Conservation (phyloP, 805 yeast genomes). For the Pichia nanzhaoensis region DNA sequence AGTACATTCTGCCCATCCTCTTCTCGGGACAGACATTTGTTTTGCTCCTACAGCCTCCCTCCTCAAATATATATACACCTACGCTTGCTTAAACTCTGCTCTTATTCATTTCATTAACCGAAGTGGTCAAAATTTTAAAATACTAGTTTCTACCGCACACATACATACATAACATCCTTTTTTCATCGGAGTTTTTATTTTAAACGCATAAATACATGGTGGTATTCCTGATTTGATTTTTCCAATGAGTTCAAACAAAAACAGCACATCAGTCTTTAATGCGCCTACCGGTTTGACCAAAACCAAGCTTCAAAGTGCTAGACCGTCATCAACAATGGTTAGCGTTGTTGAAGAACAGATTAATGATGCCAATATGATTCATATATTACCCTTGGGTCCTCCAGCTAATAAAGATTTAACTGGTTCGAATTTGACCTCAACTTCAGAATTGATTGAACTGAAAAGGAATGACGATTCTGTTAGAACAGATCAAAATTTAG, state of each 20-base stretch:
- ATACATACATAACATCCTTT: too few relatives aligned
- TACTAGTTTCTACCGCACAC: too few relatives aligned
- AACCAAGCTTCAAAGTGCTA: background rate
- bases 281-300: background rate
- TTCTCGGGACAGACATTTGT: too few relatives aligned
- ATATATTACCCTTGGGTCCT: conserved; percentile 17
- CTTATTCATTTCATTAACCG: too few relatives aligned
- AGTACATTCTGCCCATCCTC: too few relatives aligned
- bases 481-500: background rate
- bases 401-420: background rate
- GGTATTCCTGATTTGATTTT: too few relatives aligned
- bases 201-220: too few relatives aligned
- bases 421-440: background rate
- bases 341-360: conserved; percentile 27
- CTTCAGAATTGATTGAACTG: background rate
- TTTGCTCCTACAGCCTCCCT: too few relatives aligned
- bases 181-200: too few relatives aligned
- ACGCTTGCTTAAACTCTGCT: too few relatives aligned
- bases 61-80: too few relatives aligned
- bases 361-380: conserved; percentile 17
- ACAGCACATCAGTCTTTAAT: background rate
- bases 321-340: conserved; percentile 18
- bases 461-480: background rate
- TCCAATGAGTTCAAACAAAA: background rate
- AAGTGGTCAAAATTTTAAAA: too few relatives aligned